Conservation (phyloP, 1,284 basidiomycete genomes). For the Gymnopus androsaceus region DNA sequence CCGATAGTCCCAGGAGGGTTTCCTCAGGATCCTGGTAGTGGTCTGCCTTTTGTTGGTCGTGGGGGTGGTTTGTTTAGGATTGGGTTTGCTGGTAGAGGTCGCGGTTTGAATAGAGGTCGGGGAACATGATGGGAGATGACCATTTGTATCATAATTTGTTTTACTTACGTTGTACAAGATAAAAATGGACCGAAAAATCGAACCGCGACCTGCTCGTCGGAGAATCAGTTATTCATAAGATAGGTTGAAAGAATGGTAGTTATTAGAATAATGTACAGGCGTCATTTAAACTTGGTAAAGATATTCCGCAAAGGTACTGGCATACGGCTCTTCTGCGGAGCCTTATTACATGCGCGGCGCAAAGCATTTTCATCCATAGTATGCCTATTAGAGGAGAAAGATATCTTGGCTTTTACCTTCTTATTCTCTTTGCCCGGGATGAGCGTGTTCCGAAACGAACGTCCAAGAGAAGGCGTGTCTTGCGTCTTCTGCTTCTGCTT, state of each 20-base stretch:
- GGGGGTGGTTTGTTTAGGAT: conserved; percentile 33
- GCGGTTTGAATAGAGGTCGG: conserved; percentile 26
- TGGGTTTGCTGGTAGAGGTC: conserved; percentile 38
- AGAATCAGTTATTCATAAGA: no score
- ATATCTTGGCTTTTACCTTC: conserved; percentile 20
- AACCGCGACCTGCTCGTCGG: no score
- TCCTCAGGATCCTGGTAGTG: neutral
- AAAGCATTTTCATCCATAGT: conserved; percentile 25
- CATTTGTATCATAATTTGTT: neutral
- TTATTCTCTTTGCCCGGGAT: conserved; percentile 16
- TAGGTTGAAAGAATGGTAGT: neutral
- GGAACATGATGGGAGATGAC: conserved; percentile 4
- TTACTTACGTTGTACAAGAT: no score
- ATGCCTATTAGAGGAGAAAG: conserved; percentile 17
- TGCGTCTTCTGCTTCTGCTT: neutral
- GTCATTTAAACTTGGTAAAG: conserved; percentile 46
- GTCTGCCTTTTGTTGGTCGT: conserved; percentile 10
- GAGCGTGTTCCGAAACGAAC: conserved; percentile 1
- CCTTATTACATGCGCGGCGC: conserved; percentile 21
- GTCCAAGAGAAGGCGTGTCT: neutral
- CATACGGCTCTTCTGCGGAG: conserved; percentile 39
- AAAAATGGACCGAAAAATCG: no score
- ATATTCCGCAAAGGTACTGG: conserved; percentile 49
- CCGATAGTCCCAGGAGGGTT: neutral
- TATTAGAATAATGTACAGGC: neutral